phyloP scores from a whole-genome alignment of 768 basidiomycete species.

The Leccinum aurantiacum region DNA sequence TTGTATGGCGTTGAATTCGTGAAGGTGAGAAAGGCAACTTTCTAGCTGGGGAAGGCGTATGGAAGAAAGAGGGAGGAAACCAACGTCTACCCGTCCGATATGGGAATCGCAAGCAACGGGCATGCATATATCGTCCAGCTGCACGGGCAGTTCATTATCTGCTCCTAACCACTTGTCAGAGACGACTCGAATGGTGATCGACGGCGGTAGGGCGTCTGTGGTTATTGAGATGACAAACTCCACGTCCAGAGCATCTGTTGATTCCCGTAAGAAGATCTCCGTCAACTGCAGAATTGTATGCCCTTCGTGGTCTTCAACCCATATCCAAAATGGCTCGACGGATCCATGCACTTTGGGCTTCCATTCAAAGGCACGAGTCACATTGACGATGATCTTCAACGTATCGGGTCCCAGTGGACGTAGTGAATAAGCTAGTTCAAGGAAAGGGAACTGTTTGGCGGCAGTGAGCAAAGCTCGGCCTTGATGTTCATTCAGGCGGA shows the following conservation, averaged over 20 bases:
- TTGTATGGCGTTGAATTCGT: slow-evolving; percentile 80
- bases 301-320: slow-evolving; percentile 89
- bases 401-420: slow-evolving; percentile 85
- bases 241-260: slow-evolving; percentile 56
- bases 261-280: slow-evolving; percentile 68
- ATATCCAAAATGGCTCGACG: slow-evolving; percentile 90
- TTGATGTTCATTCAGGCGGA: slow-evolving; percentile 85
- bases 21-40: slow-evolving; percentile 45
- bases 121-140: slow-evolving; percentile 73
- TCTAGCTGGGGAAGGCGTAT: slow-evolving; percentile 46
- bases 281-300: slow-evolving; percentile 78
- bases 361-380: slow-evolving; percentile 79
- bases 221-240: slow-evolving; percentile 83
- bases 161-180: slow-evolving; percentile 95
- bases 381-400: slow-evolving; percentile 67
- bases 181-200: slow-evolving; percentile 71
- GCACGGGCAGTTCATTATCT: slow-evolving; percentile 67
- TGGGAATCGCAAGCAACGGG: slow-evolving; percentile 58
- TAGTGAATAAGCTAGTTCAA: slow-evolving; percentile 62
- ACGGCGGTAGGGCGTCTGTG: slow-evolving; percentile 54
- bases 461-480: slow-evolving; percentile 77
- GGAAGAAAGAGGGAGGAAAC: slow-evolving; percentile 63
- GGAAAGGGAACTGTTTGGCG: slow-evolving; percentile 81
- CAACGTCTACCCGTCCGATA: slow-evolving; percentile 67
- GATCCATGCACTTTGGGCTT: slow-evolving; percentile 68